These are phyloP conservation scores for Myrica gale DNA, from an alignment of 306 rosid genomes.

Conservation along the genomic window DNA sequence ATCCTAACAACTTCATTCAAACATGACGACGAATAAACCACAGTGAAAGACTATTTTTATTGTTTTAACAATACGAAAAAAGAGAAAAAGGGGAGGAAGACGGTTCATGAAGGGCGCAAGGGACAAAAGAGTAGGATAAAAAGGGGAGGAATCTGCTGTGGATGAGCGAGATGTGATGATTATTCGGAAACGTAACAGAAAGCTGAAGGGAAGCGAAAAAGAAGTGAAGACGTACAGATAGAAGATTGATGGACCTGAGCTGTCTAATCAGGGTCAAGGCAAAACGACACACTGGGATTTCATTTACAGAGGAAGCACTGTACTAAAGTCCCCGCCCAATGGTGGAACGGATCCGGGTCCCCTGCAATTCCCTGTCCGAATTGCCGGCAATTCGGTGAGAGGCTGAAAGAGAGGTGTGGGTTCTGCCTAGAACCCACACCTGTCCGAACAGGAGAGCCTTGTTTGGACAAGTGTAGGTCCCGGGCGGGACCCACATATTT, in stretches of 20 bases:
- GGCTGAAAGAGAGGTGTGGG: too few relatives aligned
- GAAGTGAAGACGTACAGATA: not conserved
- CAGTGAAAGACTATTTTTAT: too few relatives aligned
- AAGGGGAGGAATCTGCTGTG: not conserved
- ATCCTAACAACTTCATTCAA: conserved; percentile 11
- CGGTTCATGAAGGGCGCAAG: not conserved
- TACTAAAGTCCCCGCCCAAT: too few relatives aligned
- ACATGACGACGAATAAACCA: too few relatives aligned
- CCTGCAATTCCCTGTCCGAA: too few relatives aligned
- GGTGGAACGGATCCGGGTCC: too few relatives aligned
- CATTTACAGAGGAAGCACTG: conserved; percentile 5
- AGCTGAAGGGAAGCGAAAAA: not conserved
- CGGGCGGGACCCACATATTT: too few relatives aligned
- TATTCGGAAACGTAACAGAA: not conserved
- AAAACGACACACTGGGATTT: not conserved
- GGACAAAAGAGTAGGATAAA: not conserved
- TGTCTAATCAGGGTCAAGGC: conserved; percentile 1
- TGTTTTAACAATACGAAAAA: not conserved
- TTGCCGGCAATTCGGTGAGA: too few relatives aligned
- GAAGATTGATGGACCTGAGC: not conserved
- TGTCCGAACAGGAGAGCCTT: too few relatives aligned
- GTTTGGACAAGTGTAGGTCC: too few relatives aligned
- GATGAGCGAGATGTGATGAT: not conserved
- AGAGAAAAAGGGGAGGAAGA: not conserved
- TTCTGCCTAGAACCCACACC: too few relatives aligned